phyloP scores from a whole-genome alignment of 1,284 basidiomycete species.

The Pseudomicrostroma phylloplanum region DNA sequence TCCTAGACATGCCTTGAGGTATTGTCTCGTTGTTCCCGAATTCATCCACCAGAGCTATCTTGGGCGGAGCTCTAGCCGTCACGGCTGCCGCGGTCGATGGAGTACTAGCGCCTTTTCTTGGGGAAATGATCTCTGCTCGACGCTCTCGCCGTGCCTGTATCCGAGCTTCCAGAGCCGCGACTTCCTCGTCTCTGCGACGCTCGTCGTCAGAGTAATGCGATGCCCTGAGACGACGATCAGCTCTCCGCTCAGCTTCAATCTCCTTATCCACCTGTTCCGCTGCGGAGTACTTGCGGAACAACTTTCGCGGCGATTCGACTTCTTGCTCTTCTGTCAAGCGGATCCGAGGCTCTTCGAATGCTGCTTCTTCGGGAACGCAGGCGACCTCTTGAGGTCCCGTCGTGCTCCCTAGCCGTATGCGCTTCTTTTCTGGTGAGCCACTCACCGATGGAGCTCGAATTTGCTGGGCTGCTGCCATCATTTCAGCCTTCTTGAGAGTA shows the following conservation, averaged over 20 bases:
- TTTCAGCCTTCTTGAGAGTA: no score
- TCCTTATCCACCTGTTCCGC: constrained; percentile 32
- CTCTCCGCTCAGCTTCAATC: constrained; percentile 18
- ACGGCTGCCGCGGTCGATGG: neutral
- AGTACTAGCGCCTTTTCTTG: neutral
- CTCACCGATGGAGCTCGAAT: no score
- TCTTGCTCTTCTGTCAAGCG: neutral
- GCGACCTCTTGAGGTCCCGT: no score
- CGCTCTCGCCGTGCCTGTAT: constrained; percentile 11
- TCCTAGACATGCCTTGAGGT: constrained; percentile 2
- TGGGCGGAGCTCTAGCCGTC: neutral
- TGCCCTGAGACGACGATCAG: neutral
- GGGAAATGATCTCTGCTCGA: neutral
- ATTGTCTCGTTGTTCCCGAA: constrained; percentile 1
- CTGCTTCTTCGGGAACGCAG: no score
- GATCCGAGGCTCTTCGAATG: no score
- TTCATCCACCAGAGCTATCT: constrained; percentile 3
- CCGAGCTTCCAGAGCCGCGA: constrained; percentile 24
- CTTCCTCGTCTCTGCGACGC: constrained; percentile 17
- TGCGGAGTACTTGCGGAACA: constrained; percentile 33
- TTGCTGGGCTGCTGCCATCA: no score
- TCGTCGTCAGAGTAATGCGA: constrained; percentile 1
- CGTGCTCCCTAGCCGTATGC: no score
- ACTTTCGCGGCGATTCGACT: constrained; percentile 31
- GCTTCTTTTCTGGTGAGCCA: no score